Conservation (phyloP, 2,329 filamentous ascomycete genomes). For the Colletotrichum sp. region DNA sequence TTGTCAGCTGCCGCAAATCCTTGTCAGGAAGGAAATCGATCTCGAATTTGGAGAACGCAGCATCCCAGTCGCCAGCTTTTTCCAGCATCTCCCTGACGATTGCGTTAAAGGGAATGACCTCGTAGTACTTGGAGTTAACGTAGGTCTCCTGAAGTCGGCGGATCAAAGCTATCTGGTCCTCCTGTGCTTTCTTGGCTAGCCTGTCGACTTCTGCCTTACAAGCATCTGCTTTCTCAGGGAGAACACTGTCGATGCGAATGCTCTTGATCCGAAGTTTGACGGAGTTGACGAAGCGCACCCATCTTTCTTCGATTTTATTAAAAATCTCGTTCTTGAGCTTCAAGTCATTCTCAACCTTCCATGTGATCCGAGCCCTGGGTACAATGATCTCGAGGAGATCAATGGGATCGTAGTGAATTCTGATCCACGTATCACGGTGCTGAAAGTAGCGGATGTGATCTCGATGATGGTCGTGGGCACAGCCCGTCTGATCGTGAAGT, state of each 20-base stretch:
- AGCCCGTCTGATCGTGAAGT: conserved; percentile 71
- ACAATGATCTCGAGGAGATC: conserved; percentile 94
- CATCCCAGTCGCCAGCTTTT: conserved; percentile 92
- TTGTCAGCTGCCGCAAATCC: conserved; percentile 90
- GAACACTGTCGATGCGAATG: conserved; percentile 89
- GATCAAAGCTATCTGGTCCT: conserved; percentile 78
- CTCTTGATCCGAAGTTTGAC: conserved; percentile 83
- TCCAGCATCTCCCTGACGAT: conserved; percentile 91
- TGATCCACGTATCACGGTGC: conserved; percentile 81
- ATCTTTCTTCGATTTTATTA: conserved; percentile 77
- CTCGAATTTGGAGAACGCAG: conserved; percentile 88
- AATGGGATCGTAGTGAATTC: conserved; percentile 91
- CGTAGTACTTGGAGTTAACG: conserved; percentile 93
- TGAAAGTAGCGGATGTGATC: conserved; percentile 95
- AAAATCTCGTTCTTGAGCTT: conserved; percentile 93
- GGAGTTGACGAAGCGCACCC: conserved; percentile 86
- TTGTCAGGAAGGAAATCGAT: conserved; percentile 94
- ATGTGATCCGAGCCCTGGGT: conserved; percentile 86
- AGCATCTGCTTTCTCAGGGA: conserved; percentile 83
- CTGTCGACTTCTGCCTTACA: conserved; percentile 84
- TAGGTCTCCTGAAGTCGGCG: conserved; percentile 87
- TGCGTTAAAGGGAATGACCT: conserved; percentile 91
- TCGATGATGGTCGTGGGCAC: conserved; percentile 89
- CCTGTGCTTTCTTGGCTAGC: conserved; percentile 78
- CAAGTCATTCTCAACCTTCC: conserved; percentile 96